phyloP scores from a whole-genome alignment of 2,329 filamentous ascomycete species.

The Rhynchosporium secalis region DNA sequence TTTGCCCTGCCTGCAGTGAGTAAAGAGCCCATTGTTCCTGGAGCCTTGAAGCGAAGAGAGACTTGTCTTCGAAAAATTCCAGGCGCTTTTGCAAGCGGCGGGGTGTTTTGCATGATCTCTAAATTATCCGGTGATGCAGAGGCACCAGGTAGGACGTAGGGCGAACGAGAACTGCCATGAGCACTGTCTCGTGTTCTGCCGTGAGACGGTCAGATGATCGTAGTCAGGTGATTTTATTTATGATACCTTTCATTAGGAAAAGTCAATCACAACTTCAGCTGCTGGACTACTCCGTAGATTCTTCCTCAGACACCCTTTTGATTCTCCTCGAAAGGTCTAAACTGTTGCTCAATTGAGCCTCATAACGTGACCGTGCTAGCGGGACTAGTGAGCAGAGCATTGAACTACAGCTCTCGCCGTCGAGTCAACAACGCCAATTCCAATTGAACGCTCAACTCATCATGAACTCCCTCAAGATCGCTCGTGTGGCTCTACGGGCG shows the following conservation, averaged over 20 bases:
- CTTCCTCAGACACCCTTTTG: no score
- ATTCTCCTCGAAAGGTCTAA: not conserved
- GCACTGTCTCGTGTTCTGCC: not conserved
- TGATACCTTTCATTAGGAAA: not conserved
- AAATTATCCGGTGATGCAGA: not conserved
- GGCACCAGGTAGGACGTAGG: not conserved
- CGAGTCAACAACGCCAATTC: constrained; percentile 42
- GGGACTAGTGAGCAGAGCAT: constrained; percentile 14
- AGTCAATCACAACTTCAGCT: not conserved
- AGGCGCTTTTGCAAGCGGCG: not conserved
- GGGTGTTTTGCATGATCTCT: not conserved
- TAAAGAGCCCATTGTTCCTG: constrained; percentile 10
- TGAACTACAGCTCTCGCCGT: constrained; percentile 27
- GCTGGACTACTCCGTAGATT: no score
- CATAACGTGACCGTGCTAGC: constrained; percentile 15
- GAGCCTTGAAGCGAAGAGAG: constrained; percentile 14
- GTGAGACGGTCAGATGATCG: not conserved
- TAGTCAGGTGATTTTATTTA: not conserved
- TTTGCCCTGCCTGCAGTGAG: constrained; percentile 17
- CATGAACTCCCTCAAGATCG: constrained; percentile 95
- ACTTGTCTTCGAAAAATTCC: not conserved
- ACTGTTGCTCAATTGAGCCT: not conserved
- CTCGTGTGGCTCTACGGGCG: constrained; percentile 83
- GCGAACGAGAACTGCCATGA: not conserved
- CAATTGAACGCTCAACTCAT: constrained; percentile 48